Conservation (phyloP, 2,329 filamentous ascomycete species). For the Rhexocercosporidium sp. region DNA sequence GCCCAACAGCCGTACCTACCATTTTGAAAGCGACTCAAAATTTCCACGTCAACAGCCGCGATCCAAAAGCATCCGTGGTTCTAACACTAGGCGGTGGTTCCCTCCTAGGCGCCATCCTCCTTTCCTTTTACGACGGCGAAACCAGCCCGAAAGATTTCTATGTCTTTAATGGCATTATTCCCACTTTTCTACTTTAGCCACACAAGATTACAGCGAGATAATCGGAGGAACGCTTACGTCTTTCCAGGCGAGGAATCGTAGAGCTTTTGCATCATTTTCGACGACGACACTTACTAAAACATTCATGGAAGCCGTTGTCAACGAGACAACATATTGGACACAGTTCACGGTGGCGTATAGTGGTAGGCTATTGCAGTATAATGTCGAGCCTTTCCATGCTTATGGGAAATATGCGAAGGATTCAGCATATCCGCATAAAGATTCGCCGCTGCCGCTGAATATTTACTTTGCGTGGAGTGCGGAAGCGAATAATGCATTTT, state of each 20-base stretch:
- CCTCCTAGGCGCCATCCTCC: not conserved
- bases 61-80: not conserved
- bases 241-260: not conserved
- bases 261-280: not conserved
- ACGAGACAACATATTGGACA: not conserved
- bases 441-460: constrained; percentile 2
- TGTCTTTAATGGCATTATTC: not conserved
- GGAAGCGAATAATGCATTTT: not conserved
- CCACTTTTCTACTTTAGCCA: not conserved
- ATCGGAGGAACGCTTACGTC: not conserved
- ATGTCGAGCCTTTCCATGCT: not conserved
- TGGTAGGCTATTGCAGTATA: not conserved
- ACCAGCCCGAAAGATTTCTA: not conserved
- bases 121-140: not conserved
- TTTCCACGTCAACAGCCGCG: not conserved
- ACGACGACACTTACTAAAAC: not conserved
- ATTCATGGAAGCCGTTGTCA: not conserved
- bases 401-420: not conserved
- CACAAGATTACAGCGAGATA: not conserved
- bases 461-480: not conserved
- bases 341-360: not conserved
- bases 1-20: not conserved
- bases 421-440: not conserved
- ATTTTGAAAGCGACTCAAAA: not conserved
- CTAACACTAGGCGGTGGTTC: not conserved